Conservation (phyloP, 495 filamentous ascomycete genomes). For the Talaromyces trachyspermus region DNA sequence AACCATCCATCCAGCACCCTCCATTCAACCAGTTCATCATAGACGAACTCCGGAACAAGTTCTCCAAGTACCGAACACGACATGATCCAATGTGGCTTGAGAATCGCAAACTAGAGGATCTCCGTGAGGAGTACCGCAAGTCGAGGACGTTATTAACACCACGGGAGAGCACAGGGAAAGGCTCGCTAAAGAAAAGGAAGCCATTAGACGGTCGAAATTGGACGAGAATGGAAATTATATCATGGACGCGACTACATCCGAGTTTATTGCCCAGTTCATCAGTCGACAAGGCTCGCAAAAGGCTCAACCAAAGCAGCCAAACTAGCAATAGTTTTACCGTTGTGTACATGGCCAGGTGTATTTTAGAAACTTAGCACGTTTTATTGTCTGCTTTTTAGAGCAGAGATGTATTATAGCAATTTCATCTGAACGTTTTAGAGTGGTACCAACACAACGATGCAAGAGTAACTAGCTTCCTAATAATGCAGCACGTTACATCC, state of each 20-base stretch:
- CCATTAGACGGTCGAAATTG: conserved; percentile 16
- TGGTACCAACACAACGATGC: too few relatives aligned
- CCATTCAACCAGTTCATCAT: conserved; percentile 77
- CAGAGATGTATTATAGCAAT: not conserved
- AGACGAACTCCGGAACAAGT: conserved; percentile 83
- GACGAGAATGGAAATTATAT: conserved; percentile 31
- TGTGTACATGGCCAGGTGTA: not conserved
- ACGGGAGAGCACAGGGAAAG: conserved; percentile 24
- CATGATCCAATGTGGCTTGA: conserved; percentile 58
- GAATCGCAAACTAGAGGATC: conserved; percentile 50
- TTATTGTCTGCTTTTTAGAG: not conserved
- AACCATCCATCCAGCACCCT: conserved; percentile 61
- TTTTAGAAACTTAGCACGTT: conserved; percentile 4
- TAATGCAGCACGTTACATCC: too few relatives aligned
- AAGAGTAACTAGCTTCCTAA: too few relatives aligned
- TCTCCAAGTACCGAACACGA: conserved; percentile 71
- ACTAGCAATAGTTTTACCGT: not conserved
- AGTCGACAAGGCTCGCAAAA: conserved; percentile 17
- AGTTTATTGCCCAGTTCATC: conserved; percentile 33
- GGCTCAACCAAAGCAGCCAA: conserved; percentile 4
- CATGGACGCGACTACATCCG: conserved; percentile 23
- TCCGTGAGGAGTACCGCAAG: conserved; percentile 48
- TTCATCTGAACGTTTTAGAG: too few relatives aligned
- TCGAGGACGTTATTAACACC: conserved; percentile 43
- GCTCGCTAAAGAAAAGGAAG: conserved; percentile 18